Base-by-base conservation (phyloP, 371 early-diverging fungal genomes). In the Catenaria anguillulae region DNA sequence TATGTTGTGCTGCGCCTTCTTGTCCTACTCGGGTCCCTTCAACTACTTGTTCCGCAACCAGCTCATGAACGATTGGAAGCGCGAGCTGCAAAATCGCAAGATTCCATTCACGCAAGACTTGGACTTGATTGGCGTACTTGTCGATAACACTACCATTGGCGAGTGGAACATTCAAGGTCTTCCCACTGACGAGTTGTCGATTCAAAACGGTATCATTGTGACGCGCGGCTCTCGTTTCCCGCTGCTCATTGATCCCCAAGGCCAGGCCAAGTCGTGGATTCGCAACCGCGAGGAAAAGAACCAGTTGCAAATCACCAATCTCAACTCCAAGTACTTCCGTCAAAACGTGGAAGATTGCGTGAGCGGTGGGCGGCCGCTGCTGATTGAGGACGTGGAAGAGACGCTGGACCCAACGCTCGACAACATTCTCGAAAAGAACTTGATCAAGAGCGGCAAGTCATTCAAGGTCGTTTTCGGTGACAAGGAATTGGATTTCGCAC, bases 121-220 rank as follows among this genome's bases (percentile, higher is more conserved):
- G 33, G 77, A 79, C 62, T 73, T 80, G 43, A 77, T 74, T 50
- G 74, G 75, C 2, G 56, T 82, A 31, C 70, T 82, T 2, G 80
- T 80, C 3, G 79, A 82, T 40, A 75, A 74, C 42, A 82, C 79
- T 8, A 76, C 77, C 13, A 70, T 82, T 15, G 79, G 80, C 15
- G 79, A 82, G 60, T 82, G 82, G 82, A 80, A 80, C 66, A 79
- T 82, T 62, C 78, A 82, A 65, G 82, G 82, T 26, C 67, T 82
- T n/a, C 82, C 82, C 4, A 82, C 79, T 0, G 82, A 82, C 62
- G 80, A 80, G 63, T 70, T 82, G 2, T 80, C 80, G 5, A 75
- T 68, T 8, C 78, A 82, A 61, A 82, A 82, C 64, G 82, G 82
- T 69, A 78, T 80, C 56, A 69, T 82, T 31, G 80, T 80, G 56